Evolutionary conservation across 306 rosid genomes (phyloP).

Genomic region (Rosa rugosa): DNA sequence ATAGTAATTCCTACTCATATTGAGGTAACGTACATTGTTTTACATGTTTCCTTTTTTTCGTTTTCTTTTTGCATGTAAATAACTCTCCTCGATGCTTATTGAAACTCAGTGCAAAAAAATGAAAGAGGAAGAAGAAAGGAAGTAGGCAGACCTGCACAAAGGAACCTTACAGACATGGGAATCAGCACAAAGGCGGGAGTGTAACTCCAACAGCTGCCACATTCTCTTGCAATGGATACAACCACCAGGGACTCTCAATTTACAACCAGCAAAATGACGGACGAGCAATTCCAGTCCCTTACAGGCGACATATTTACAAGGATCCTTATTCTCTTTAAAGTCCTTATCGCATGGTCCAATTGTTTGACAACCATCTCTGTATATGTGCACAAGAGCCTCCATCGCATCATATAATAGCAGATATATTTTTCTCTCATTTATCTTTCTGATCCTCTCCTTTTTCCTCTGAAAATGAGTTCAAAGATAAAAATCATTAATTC

Average conservation of each 20-base stretch:
- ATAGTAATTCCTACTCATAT: no score
- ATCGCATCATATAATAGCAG: conserved; percentile 78
- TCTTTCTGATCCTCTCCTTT: conserved; percentile 54
- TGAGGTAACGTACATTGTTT: no score
- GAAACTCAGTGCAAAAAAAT: not conserved
- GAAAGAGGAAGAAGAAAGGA: not conserved
- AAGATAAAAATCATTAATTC: conserved; percentile 12
- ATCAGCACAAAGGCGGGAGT: conserved; percentile 76
- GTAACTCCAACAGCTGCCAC: conserved; percentile 95
- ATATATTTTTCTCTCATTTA: conserved; percentile 62
- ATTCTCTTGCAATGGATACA: conserved; percentile 87
- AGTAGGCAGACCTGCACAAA: conserved; percentile 63
- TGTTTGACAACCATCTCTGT: conserved; percentile 86
- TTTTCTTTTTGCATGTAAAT: no score
- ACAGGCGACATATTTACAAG: conserved; percentile 74
- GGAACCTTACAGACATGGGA: conserved; percentile 69
- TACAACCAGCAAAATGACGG: conserved; percentile 94
- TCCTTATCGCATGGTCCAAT: conserved; percentile 87
- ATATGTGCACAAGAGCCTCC: conserved; percentile 98
- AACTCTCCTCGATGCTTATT: not conserved
- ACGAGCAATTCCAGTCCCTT: conserved; percentile 81
- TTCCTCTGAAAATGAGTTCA: conserved; percentile 46
- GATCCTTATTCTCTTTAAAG: conserved; percentile 59
- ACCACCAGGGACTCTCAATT: conserved; percentile 81
- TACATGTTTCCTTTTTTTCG: no score